A percentile compares a stretch with the other conserved stretches of the same genome.
Conservation (phyloP, 768 basidiomycete species). For the Mycena maculata region DNA sequence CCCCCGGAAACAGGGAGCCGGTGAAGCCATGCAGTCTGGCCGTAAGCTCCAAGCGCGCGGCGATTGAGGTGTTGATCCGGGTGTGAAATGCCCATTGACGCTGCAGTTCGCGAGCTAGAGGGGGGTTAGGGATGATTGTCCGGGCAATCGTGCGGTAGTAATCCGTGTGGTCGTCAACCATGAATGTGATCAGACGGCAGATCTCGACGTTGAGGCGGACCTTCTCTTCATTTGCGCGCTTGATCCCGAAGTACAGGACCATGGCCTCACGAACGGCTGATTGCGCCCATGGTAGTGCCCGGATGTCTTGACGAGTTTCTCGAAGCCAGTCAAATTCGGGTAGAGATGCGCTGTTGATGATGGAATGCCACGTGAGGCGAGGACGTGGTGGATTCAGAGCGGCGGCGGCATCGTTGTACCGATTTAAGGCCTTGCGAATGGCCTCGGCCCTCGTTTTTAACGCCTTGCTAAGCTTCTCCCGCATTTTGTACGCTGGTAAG, state of each 20-base stretch:
- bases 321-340: conserved; percentile 36
- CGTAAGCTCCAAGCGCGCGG: too few species aligned
- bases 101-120: neutral
- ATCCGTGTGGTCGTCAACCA: conserved; percentile 24
- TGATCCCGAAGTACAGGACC: conserved; percentile 26
- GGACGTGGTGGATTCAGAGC: conserved; percentile 15
- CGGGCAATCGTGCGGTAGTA: neutral
- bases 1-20: too few species aligned
- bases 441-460: conserved; percentile 24
- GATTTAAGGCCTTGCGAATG: conserved; percentile 26
- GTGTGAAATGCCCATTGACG: too few species aligned
- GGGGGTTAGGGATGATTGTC: neutral
- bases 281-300: conserved; percentile 12
- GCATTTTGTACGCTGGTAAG: conserved; percentile 30
- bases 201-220: conserved; percentile 38
- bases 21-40: too few species aligned
- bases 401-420: conserved; percentile 29
- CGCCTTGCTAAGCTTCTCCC: conserved; percentile 31
- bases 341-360: conserved; percentile 32
- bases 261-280: conserved; percentile 17
- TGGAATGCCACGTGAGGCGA: conserved; percentile 28
- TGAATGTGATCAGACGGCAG: conserved; percentile 30
- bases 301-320: conserved; percentile 21
- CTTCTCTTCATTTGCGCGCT: conserved; percentile 39
- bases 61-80: too few species aligned